Conservation (phyloP, 2,329 filamentous ascomycete species). For the Hypoxylon rubiginosum region DNA sequence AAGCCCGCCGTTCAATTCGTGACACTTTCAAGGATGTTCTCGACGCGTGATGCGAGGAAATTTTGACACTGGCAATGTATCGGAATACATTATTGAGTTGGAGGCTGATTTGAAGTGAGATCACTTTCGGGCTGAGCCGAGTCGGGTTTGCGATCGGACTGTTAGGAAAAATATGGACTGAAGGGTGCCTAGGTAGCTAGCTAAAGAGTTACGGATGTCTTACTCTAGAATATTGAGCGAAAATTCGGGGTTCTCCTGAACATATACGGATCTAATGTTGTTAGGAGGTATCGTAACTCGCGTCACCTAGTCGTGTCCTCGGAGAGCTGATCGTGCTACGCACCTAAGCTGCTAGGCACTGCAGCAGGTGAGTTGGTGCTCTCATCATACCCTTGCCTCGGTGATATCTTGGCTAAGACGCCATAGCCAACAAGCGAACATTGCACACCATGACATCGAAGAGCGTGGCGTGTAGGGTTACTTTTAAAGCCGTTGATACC, state of each 20-base stretch:
- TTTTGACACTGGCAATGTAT: constrained; percentile 5
- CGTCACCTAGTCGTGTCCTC: not conserved
- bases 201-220: not conserved
- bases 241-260: not conserved
- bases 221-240: not conserved
- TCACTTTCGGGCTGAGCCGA: constrained; percentile 1
- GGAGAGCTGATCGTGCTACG: constrained; percentile 2
- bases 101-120: not conserved
- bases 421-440: constrained; percentile 30
- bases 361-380: constrained; percentile 19
- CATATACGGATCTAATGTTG: not conserved
- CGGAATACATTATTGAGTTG: not conserved
- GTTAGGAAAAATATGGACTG: not conserved
- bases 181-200: no score
- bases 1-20: constrained; percentile 4
- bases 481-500: constrained; percentile 45
- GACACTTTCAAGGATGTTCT: constrained; percentile 2
- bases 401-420: constrained; percentile 28
- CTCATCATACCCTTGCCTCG: constrained; percentile 24
- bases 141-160: not conserved
- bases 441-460: constrained; percentile 34
- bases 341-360: not conserved
- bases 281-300: not conserved
- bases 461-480: constrained; percentile 33
- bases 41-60: constrained; percentile 8